Conservation (phyloP, 305 asterid species). For the Fraxinus xanthoxyloides region DNA sequence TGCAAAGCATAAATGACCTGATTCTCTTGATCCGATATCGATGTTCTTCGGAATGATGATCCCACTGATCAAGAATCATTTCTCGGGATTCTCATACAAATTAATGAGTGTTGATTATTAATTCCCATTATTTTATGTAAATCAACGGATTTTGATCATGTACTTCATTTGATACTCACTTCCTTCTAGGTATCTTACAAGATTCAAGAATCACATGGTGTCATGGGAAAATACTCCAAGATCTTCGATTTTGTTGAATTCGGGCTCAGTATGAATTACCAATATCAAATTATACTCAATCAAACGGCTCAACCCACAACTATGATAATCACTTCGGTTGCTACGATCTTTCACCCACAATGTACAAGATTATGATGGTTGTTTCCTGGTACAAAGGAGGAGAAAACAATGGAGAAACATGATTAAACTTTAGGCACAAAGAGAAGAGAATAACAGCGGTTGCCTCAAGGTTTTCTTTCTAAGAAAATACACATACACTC, state of each 20-base stretch:
- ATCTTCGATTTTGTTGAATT: not conserved
- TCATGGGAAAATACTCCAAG: not conserved
- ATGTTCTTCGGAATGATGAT: too few relatives aligned
- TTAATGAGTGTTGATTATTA: too few relatives aligned
- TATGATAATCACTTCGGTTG: not conserved
- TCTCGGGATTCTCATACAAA: too few relatives aligned
- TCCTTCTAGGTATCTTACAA: too few relatives aligned
- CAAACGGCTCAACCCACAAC: not conserved
- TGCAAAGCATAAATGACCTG: too few relatives aligned
- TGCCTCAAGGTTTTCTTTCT: not conserved
- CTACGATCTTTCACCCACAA: not conserved
- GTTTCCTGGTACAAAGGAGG: not conserved
- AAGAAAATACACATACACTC: not conserved
- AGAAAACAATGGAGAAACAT: not conserved
- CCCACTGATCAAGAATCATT: too few relatives aligned
- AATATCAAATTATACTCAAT: not conserved
- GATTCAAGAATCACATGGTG: too few relatives aligned
- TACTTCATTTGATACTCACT: too few relatives aligned
- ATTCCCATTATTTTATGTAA: too few relatives aligned
- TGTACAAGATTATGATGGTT: not conserved
- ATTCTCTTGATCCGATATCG: too few relatives aligned
- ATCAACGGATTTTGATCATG: too few relatives aligned
- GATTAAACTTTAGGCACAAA: not conserved
- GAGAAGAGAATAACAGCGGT: not conserved
- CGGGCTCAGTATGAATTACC: not conserved